Evolutionary conservation across 306 rosid species (phyloP).

Genomic region (Pyrus pyrifolia): DNA sequence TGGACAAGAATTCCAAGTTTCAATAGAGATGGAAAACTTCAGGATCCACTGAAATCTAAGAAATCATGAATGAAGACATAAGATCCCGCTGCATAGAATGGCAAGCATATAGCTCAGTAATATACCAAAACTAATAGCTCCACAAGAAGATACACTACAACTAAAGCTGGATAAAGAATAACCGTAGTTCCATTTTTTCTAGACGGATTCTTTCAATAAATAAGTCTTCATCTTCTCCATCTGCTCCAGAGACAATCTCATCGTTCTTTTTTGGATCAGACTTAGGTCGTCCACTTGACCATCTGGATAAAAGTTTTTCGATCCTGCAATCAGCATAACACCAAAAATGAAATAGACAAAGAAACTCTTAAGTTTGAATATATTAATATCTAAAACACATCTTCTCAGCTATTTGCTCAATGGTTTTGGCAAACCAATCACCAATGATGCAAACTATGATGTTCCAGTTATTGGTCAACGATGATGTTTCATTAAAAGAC

Average conservation of each 20-base stretch:
- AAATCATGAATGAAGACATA: background rate
- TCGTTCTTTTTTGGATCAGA: slow-evolving; percentile 45
- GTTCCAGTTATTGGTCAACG: background rate
- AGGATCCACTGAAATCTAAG: background rate
- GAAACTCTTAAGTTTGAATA: background rate
- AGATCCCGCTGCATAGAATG: background rate
- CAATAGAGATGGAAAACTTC: background rate
- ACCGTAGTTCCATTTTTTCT: slow-evolving; percentile 87
- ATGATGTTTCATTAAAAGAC: background rate
- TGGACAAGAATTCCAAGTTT: background rate
- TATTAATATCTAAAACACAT: background rate
- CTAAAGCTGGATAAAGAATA: background rate
- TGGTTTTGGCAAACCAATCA: background rate
- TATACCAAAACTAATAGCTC: background rate
- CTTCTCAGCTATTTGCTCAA: background rate
- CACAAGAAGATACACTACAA: background rate
- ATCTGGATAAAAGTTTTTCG: slow-evolving; percentile 53
- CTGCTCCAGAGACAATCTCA: slow-evolving; percentile 42
- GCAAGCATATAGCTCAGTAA: background rate
- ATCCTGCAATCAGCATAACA: slow-evolving; percentile 48
- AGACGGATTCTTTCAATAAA: slow-evolving; percentile 77
- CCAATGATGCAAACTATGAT: background rate
- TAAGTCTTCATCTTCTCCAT: slow-evolving; percentile 47
- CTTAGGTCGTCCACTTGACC: slow-evolving; percentile 34
- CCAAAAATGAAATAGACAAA: background rate